These are phyloP conservation scores for Salix caprea DNA, from an alignment of 345 rosid species.

Conservation along the genomic window DNA sequence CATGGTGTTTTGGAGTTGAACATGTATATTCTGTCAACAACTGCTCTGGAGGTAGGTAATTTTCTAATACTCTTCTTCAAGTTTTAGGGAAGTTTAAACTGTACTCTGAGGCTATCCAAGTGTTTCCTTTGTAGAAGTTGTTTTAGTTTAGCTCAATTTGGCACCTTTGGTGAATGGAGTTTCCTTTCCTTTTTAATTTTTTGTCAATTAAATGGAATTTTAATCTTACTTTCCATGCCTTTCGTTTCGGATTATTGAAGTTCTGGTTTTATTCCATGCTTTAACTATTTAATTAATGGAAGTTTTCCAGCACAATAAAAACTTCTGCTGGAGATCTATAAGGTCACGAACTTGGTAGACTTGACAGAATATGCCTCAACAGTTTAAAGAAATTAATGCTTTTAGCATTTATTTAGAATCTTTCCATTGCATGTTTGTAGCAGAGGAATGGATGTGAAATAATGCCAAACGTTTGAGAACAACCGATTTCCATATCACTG, in stretches of 20 bases:
- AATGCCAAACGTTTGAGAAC: neutral
- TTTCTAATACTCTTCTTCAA: constrained; percentile 23
- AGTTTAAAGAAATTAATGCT: neutral
- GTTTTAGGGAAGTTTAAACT: constrained; percentile 29
- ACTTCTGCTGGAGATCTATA: neutral
- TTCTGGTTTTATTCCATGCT: neutral
- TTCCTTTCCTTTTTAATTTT: constrained; percentile 6
- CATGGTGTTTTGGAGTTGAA: constrained; percentile 21
- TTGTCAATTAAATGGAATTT: constrained; percentile 1
- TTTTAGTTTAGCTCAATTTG: constrained; percentile 10
- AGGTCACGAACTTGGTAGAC: neutral
- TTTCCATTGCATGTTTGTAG: neutral
- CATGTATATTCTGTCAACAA: constrained; percentile 34
- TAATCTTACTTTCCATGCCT: neutral
- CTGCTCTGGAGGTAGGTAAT: constrained; percentile 37
- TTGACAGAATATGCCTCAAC: neutral
- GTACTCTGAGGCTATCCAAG: constrained; percentile 25
- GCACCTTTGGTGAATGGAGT: constrained; percentile 5
- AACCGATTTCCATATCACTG: neutral
- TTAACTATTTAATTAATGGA: neutral
- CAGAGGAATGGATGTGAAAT: neutral
- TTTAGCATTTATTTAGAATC: neutral
- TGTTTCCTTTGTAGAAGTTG: constrained; percentile 14
- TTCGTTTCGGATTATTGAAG: neutral
- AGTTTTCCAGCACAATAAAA: neutral